Conservation (phyloP, 2,329 filamentous ascomycete genomes). For the Fusarium decemcellulare region DNA sequence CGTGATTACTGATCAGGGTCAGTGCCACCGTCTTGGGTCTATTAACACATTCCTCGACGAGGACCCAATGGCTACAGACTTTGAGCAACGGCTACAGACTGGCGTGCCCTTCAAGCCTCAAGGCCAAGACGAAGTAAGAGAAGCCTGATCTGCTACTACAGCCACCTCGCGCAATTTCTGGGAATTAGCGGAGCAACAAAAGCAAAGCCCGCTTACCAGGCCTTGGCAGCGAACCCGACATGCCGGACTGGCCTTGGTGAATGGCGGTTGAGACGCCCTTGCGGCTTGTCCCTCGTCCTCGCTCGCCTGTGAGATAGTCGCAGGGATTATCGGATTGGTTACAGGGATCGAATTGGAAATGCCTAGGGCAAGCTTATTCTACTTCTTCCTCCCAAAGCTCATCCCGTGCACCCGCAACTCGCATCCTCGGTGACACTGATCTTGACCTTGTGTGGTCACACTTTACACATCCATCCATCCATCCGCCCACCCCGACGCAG, state of each 20-base stretch:
- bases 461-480: neutral
- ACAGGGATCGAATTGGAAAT: slow-evolving; percentile 2
- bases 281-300: neutral
- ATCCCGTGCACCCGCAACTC: neutral
- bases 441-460: neutral
- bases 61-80: neutral
- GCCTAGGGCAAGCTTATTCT: neutral
- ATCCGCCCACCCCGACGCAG: neutral
- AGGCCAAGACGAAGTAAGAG: neutral
- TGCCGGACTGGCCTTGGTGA: neutral
- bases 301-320: neutral
- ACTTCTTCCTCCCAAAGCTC: neutral
- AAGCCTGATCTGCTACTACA: neutral
- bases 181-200: neutral
- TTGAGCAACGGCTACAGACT: neutral
- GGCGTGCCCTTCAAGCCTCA: no score
- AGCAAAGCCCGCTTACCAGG: neutral
- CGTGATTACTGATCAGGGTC: slow-evolving; percentile 25
- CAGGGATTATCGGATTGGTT: slow-evolving; percentile 7
- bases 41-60: slow-evolving; percentile 9
- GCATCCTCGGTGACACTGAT: neutral
- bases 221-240: slow-evolving; percentile 7
- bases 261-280: slow-evolving; percentile 6
- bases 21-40: slow-evolving; percentile 1
- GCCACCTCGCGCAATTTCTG: neutral